These are phyloP conservation scores for Fragosphaeria purpurea DNA, from an alignment of 2,329 filamentous ascomycete genomes.

Conservation along the genomic window DNA sequence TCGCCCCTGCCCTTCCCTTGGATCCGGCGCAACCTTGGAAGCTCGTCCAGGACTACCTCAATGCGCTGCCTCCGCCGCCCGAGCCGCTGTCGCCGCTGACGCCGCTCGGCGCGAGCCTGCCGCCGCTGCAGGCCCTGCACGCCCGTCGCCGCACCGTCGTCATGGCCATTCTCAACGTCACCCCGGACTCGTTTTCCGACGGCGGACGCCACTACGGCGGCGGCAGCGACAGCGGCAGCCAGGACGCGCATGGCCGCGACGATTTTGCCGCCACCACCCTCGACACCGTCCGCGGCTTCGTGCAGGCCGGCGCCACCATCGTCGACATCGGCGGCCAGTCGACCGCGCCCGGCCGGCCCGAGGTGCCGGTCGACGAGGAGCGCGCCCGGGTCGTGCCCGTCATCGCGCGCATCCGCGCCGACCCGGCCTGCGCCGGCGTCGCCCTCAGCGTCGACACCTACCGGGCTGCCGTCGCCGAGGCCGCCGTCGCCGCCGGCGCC, in stretches of 20 bases:
- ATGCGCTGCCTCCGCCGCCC: slow-evolving; percentile 40
- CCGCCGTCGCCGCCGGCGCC: slow-evolving; percentile 67
- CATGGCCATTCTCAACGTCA: slow-evolving; percentile 93
- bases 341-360: slow-evolving; percentile 64
- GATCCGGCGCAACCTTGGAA: slow-evolving; percentile 48
- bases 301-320: slow-evolving; percentile 65
- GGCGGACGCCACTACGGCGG: slow-evolving; percentile 54
- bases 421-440: slow-evolving; percentile 23
- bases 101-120: slow-evolving; percentile 37
- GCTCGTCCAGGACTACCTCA: slow-evolving; percentile 49
- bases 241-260: too few species aligned
- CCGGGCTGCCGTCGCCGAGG: slow-evolving; percentile 69
- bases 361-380: slow-evolving; percentile 66
- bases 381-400: slow-evolving; percentile 66
- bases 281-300: slow-evolving; percentile 49
- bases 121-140: slow-evolving; percentile 49
- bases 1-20: slow-evolving; percentile 45
- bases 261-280: slow-evolving; percentile 39
- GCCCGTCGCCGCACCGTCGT: slow-evolving; percentile 57
- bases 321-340: slow-evolving; percentile 93
- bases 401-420: slow-evolving; percentile 59
- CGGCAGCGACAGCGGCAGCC: slow-evolving; percentile 30
- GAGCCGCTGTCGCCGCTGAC: slow-evolving; percentile 49
- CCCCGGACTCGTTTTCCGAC: slow-evolving; percentile 94
- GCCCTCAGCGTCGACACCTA: slow-evolving; percentile 89